Percentiles rank a stretch among this genome's conserved stretches.
These are phyloP conservation scores for Trypanosoma scelopori DNA, from an alignment of 208 protist species.

Conservation along the genomic window DNA sequence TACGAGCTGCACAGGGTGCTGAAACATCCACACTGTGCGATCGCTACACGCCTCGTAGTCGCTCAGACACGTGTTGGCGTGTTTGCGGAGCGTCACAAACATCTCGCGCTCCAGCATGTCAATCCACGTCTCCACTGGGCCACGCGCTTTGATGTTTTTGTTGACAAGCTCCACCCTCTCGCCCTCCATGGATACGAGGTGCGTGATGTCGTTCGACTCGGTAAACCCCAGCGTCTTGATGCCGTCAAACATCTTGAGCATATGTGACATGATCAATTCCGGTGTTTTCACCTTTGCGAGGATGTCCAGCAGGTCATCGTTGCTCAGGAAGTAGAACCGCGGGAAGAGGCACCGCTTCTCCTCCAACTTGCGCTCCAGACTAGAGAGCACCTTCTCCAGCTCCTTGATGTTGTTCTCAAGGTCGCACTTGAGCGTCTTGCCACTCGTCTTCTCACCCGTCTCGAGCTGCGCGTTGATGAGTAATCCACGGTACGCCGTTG, in stretches of 20 bases:
- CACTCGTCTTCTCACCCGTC: conserved; percentile 30
- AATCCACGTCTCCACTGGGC: conserved; percentile 96
- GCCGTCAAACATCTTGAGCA: conserved; percentile 98
- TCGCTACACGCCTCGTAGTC: conserved; percentile 86
- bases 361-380: conserved; percentile 95
- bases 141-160: conserved; percentile 94
- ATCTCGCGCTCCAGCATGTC: conserved; percentile 94
- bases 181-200: conserved; percentile 91
- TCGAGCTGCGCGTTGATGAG: conserved; percentile 89
- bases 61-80: conserved; percentile 84
- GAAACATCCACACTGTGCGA: conserved; percentile 90
- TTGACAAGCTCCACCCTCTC: conserved; percentile 89
- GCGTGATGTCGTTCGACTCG: conserved; percentile 87
- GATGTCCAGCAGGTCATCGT: conserved; percentile 97
- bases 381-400: conserved; percentile 94
- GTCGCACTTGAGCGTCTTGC: conserved; percentile 79
- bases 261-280: conserved; percentile 96
- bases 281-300: conserved; percentile 98
- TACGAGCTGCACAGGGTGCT: conserved; percentile 93
- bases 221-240: conserved; percentile 87
- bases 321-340: conserved; percentile 98
- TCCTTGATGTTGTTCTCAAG: conserved; percentile 91
- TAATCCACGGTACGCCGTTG: conserved; percentile 87
- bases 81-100: conserved; percentile 87
- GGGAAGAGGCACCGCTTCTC: conserved; percentile 95